A percentile compares a stretch with the other conserved stretches of the same genome.
These are phyloP conservation scores for Sicyos edulis DNA, from an alignment of 306 rosid species.

Conservation along the genomic window DNA sequence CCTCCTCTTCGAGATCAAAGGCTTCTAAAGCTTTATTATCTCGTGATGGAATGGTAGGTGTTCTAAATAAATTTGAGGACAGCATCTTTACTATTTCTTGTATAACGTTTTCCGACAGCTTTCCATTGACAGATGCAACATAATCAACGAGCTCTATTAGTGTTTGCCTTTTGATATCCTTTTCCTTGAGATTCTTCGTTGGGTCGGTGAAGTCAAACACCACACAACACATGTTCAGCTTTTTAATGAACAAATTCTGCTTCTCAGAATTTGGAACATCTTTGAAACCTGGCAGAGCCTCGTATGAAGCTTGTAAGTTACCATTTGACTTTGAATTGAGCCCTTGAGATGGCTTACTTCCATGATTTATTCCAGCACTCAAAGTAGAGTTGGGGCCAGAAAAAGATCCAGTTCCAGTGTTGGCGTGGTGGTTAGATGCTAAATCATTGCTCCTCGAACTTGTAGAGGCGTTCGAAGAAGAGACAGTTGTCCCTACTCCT, in stretches of 20 bases:
- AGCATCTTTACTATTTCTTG: constrained; percentile 77
- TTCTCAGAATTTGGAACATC: constrained; percentile 87
- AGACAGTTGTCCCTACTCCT: constrained; percentile 60
- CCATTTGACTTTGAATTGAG: constrained; percentile 68
- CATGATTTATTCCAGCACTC: constrained; percentile 46
- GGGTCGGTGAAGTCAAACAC: constrained; percentile 81
- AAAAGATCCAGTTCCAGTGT: constrained; percentile 38
- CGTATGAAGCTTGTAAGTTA: constrained; percentile 44
- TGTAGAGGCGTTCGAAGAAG: constrained; percentile 57
- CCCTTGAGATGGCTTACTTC: constrained; percentile 48
- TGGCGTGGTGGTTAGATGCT: constrained; percentile 40
- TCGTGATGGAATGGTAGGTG: constrained; percentile 66
- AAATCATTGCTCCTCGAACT: constrained; percentile 48
- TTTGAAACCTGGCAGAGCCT: constrained; percentile 76
- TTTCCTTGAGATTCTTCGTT: constrained; percentile 65
- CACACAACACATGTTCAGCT: constrained; percentile 81
- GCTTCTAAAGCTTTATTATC: constrained; percentile 76
- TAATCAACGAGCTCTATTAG: constrained; percentile 88
- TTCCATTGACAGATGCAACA: constrained; percentile 68
- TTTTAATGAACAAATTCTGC: constrained; percentile 64
- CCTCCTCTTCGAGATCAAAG: constrained; percentile 86
- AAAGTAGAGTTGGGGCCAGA: constrained; percentile 46
- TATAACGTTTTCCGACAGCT: constrained; percentile 69
- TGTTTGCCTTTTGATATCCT: constrained; percentile 84
- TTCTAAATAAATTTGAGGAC: constrained; percentile 70